Percentiles rank a stretch among this genome's conserved stretches.
Conservation (phyloP, 2,329 filamentous ascomycete genomes). For the Hyphodiscus sp. region DNA sequence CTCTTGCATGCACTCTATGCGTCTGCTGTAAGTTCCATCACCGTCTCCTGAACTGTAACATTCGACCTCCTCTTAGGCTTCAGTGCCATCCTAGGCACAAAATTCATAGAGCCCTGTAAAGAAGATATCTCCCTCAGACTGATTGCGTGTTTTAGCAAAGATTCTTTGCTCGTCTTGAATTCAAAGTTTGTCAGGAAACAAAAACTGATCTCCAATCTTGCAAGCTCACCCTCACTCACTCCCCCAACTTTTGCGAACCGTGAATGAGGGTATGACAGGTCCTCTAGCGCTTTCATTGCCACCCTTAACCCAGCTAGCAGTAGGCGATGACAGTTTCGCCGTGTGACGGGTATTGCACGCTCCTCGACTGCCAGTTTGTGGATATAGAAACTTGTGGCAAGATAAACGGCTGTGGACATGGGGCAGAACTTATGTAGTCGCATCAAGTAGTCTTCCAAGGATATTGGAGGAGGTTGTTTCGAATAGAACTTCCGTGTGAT, state of each 20-base stretch:
- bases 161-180: constrained; percentile 55
- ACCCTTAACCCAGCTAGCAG: constrained; percentile 78
- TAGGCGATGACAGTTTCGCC: constrained; percentile 78
- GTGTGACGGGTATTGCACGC: constrained; percentile 71
- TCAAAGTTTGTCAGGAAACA: constrained; percentile 84
- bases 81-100: constrained; percentile 25
- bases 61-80: constrained; percentile 20
- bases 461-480: constrained; percentile 77
- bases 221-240: constrained; percentile 74
- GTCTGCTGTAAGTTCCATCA: constrained; percentile 23
- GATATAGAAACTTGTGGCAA: constrained; percentile 84
- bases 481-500: constrained; percentile 92
- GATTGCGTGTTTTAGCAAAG: constrained; percentile 45
- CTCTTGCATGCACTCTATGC: constrained; percentile 1
- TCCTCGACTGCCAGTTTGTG: constrained; percentile 74
- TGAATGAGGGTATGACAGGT: constrained; percentile 77
- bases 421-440: constrained; percentile 88
- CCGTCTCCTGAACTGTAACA: constrained; percentile 17
- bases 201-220: constrained; percentile 81
- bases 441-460: constrained; percentile 75
- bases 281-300: constrained; percentile 92
- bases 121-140: constrained; percentile 32
- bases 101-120: constrained; percentile 28
- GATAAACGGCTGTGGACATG: constrained; percentile 88
- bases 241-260: constrained; percentile 84